Percentiles rank a stretch among this genome's conserved stretches.
Evolutionary conservation across 495 filamentous ascomycete species (phyloP).

Genomic region (Platismatia glauca): DNA sequence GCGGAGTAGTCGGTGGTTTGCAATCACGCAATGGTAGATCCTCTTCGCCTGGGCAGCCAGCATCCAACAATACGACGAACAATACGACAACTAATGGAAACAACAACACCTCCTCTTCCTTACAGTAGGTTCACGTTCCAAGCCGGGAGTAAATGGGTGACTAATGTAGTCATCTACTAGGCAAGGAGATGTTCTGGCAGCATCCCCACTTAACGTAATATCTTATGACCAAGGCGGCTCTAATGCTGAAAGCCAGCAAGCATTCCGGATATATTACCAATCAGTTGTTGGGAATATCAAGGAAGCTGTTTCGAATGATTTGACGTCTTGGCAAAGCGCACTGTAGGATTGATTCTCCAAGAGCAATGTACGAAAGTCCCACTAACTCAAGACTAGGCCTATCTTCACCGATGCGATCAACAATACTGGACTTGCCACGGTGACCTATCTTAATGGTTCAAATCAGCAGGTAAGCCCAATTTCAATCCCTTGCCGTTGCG

Average conservation of each 20-base stretch:
- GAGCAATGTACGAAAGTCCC: not conserved
- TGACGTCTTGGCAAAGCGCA: slow-evolving; percentile 19
- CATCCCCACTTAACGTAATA: slow-evolving; percentile 21
- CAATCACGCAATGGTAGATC: slow-evolving; percentile 10
- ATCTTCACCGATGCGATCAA: slow-evolving; percentile 27
- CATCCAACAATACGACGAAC: not conserved
- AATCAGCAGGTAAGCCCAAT: slow-evolving; percentile 16
- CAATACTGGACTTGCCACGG: slow-evolving; percentile 24
- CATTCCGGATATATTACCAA: slow-evolving; percentile 23
- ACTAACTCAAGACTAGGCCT: slow-evolving; percentile 16
- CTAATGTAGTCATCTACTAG: slow-evolving; percentile 3
- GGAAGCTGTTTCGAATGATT: slow-evolving; percentile 14
- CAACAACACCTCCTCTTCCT: not conserved
- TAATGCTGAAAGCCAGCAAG: slow-evolving; percentile 14
- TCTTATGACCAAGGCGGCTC: slow-evolving; percentile 13
- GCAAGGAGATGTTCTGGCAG: slow-evolving; percentile 18
- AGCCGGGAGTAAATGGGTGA: not conserved
- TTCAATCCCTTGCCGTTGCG: not conserved
- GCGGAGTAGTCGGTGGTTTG: slow-evolving; percentile 23
- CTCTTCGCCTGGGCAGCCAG: slow-evolving; percentile 5
- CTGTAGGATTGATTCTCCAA: slow-evolving; percentile 4
- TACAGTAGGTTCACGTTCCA: slow-evolving; percentile 1
- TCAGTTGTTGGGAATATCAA: slow-evolving; percentile 23
- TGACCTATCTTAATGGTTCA: slow-evolving; percentile 20
- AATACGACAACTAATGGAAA: not conserved